phyloP scores from a whole-genome alignment of 208 protist species.

The Naegleria fowleri region DNA sequence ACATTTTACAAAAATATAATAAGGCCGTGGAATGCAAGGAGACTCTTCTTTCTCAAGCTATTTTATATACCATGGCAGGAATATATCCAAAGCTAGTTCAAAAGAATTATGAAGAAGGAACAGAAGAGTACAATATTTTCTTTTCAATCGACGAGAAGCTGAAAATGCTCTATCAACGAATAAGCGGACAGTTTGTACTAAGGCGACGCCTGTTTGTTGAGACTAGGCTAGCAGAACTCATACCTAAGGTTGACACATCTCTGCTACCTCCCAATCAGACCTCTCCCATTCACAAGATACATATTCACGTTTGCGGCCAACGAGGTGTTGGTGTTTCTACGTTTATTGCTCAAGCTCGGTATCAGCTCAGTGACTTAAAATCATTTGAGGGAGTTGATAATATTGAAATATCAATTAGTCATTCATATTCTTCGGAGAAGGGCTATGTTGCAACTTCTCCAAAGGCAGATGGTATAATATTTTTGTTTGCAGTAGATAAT shows the following conservation, averaged over 20 bases:
- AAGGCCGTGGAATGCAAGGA: background rate
- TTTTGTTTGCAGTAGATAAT: background rate
- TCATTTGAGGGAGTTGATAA: background rate
- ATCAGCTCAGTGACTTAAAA: background rate
- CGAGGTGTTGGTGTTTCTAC: background rate
- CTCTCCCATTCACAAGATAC: background rate
- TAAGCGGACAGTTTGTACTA: background rate
- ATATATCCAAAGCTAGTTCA: background rate
- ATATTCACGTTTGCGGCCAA: background rate
- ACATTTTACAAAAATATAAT: background rate
- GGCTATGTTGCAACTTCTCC: background rate
- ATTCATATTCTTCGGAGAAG: background rate
- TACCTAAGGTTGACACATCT: background rate
- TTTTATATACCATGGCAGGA: background rate
- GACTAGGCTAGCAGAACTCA: background rate
- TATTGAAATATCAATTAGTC: background rate
- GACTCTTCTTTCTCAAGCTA: background rate
- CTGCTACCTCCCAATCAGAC: background rate
- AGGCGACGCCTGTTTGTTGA: background rate
- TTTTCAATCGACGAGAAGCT: background rate
- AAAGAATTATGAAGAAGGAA: background rate
- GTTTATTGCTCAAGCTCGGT: background rate
- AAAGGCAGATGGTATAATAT: background rate
- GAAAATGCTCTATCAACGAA: background rate
- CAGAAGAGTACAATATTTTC: background rate